Evolutionary conservation across 2,329 filamentous ascomycete species (phyloP).

Genomic region (Exophiala bonariae): DNA sequence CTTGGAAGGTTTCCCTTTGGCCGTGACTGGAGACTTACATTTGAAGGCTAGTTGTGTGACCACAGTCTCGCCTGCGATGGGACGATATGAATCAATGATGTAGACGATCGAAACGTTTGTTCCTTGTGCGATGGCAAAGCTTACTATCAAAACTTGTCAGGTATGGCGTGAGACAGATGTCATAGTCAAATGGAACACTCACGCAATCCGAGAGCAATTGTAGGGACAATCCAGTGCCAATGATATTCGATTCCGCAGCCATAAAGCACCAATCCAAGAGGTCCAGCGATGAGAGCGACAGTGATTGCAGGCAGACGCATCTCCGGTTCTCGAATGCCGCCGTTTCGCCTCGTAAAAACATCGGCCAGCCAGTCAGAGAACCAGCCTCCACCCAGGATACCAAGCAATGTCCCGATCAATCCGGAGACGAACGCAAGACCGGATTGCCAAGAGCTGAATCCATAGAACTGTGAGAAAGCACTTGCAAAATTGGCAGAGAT

Average conservation of each 20-base stretch:
- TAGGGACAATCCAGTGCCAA: constrained; percentile 58
- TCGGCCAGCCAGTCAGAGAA: constrained; percentile 35
- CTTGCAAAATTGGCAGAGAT: constrained; percentile 34
- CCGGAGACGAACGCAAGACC: constrained; percentile 55
- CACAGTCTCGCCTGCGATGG: constrained; percentile 57
- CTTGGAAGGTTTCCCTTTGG: not conserved
- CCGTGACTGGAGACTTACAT: constrained; percentile 41
- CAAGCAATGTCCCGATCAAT: constrained; percentile 50
- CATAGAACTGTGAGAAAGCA: constrained; percentile 30
- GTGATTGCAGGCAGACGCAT: constrained; percentile 59
- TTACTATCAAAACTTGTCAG: constrained; percentile 40
- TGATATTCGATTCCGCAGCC: constrained; percentile 53
- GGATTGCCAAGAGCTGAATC: constrained; percentile 35
- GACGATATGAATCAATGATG: constrained; percentile 58
- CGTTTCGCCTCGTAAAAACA: constrained; percentile 50
- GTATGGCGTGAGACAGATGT: not conserved
- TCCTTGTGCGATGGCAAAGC: constrained; percentile 57
- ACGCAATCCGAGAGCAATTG: constrained; percentile 55
- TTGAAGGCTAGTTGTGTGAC: constrained; percentile 58
- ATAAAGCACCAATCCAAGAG: constrained; percentile 58
- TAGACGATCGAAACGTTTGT: constrained; percentile 60
- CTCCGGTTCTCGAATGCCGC: constrained; percentile 58
- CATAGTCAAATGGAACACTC: constrained; percentile 30
- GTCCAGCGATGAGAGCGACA: constrained; percentile 56
- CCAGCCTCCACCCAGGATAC: constrained; percentile 52